Base-by-base conservation (phyloP, 2,329 filamentous ascomycete species). In the Claviceps humidiphila region DNA sequence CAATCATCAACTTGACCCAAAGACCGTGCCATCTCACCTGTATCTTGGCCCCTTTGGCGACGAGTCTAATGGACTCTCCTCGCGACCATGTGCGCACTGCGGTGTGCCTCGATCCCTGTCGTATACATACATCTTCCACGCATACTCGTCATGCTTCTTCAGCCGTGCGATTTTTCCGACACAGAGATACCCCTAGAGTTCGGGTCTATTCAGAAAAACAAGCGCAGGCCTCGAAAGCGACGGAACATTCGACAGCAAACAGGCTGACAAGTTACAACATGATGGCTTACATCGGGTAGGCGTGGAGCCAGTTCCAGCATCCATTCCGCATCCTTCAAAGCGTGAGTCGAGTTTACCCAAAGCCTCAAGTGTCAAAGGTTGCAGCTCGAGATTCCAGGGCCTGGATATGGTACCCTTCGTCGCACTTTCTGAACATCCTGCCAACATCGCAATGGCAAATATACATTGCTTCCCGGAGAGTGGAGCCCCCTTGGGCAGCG, bases 351-450 rank as follows among this genome's bases (percentile, higher is more conserved):
- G 59, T 51, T 70, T 64, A 6, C 60, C 58, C 42, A 72, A 58
- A 26, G 64, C 64, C 53, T 71, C 68, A 51, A 70, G 20, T 2
- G 20, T 20, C 20, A 20, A 20, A 71, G 0, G 67, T 67, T 2
- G 68, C 69, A n/a, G 68, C 67, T 4, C 70, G 62, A 51, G 71
- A 69, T 57, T 71, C 69, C 11, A 73, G 59, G 3, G 70, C 69
- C 52, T 68, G 64, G 42, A 71, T 73, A 71, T 73, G 71, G 9
- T 64, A 47, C 1, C 53, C 50, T 14, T 69, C 63, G 51, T 68
- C 63, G 47, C 71, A 73, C 52, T 70, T 69, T 50, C 63, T 65
- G 54, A 70, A 72, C 2, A 56, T 66, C 45, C 61, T 66, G 14
- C 66, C 63, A 5, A 67, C 65, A 3, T 54, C 49, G 53, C 70